Conservation (phyloP, 2,329 filamentous ascomycete genomes). For the Penicillium thymicola region DNA sequence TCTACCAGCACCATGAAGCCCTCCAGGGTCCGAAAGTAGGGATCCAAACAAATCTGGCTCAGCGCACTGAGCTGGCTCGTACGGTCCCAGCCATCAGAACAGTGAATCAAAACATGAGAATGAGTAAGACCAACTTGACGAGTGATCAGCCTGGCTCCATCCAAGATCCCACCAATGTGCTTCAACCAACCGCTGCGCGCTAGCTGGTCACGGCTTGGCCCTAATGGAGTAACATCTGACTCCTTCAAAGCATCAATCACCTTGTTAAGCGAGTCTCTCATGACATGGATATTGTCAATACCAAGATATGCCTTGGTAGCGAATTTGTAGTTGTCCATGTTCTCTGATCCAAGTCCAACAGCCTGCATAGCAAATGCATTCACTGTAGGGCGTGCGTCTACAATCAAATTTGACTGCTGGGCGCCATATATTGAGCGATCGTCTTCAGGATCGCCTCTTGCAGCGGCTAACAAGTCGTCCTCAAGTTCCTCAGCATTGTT, state of each 20-base stretch:
- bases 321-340: constrained; percentile 95
- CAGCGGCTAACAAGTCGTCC: constrained; percentile 61
- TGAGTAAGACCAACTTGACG: constrained; percentile 86
- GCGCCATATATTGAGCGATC: constrained; percentile 77
- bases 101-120: constrained; percentile 94
- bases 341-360: constrained; percentile 88
- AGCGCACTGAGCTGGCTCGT: constrained; percentile 92
- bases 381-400: constrained; percentile 89
- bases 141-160: constrained; percentile 80
- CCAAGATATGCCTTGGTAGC: constrained; percentile 88
- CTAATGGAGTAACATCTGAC: constrained; percentile 77
- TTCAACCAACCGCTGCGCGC: constrained; percentile 86
- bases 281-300: constrained; percentile 98
- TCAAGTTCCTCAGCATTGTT: constrained; percentile 65
- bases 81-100: constrained; percentile 97
- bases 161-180: constrained; percentile 79
- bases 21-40: constrained; percentile 89
- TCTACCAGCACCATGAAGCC: constrained; percentile 93
- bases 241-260: constrained; percentile 90
- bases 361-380: constrained; percentile 95
- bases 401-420: constrained; percentile 89
- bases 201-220: constrained; percentile 76
- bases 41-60: constrained; percentile 89
- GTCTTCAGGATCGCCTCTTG: constrained; percentile 58
- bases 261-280: constrained; percentile 84